Evolutionary conservation across 139 green algal species (phyloP), one percentile per base, ranked within the genome.

Genomic region (Medakamo hakoo): DNA sequence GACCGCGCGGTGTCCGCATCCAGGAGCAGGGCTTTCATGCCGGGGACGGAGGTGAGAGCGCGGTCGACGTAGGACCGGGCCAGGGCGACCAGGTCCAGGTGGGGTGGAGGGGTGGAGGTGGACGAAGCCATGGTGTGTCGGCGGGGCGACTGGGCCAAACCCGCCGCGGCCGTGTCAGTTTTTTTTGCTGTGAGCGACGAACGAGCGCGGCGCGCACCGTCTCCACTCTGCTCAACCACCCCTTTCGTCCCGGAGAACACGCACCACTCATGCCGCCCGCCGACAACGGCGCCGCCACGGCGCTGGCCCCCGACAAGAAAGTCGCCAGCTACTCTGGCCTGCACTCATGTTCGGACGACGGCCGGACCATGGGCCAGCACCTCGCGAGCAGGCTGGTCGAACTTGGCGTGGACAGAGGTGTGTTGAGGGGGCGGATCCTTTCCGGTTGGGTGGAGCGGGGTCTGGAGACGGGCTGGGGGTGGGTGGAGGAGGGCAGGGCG

Each of bases 1-100:
- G 85, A 84, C 2, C 71, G 72, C 69, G 91, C 89, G 23, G 91
- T 97, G 23, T 96, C 91, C 27, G 77, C 75, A 67, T 97, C 91
- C 20, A 97, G 69, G 25, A 97, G 49, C 27, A 97, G 78, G 1
- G 82, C 87, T 49, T 97, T 97, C 80, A 94, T 95, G 49, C 90
- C 90, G 29, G 65, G 59, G 5, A 81, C 76, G 20, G 84, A 72
- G 22, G 67, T 72, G 19, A 92, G 40, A 60, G 85, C 78, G 4
- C 67, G 63, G 1, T 86, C 78, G 1, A 83, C 58, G 49, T 83
- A 83, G 32, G 48, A 79, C 57, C 73, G 71, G 16, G 75, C 22
- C 25, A 92, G 76, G 0, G 73, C 73, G 0, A 73, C 58, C 29
- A 94, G 55, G 62, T 94, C 81, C 63, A 16, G 9, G 40, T 52